A percentile compares a stretch with the other conserved stretches of the same genome.
phyloP scores from a whole-genome alignment of 768 basidiomycete genomes.

The Tylopilus rubrobrunneus region DNA sequence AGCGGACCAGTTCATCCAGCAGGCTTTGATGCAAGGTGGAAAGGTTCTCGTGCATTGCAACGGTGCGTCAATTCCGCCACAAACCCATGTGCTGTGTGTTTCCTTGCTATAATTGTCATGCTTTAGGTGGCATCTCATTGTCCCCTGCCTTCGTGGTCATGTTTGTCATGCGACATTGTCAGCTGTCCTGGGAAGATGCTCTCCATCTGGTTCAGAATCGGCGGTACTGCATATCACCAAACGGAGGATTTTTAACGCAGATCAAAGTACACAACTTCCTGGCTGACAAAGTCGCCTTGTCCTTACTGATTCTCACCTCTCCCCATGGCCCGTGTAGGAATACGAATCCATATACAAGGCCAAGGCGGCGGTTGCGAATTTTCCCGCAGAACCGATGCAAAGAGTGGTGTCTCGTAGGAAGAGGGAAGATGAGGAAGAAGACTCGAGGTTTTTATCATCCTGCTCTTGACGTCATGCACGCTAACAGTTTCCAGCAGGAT shows the following conservation, averaged over 20 bases:
- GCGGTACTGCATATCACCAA: conserved; percentile 91
- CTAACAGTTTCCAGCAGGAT: conserved; percentile 21
- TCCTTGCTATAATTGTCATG: neutral
- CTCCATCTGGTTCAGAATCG: conserved; percentile 86
- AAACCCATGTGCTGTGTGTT: neutral
- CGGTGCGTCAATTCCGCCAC: conserved; percentile 41
- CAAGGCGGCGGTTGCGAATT: conserved; percentile 59
- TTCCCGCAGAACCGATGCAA: conserved; percentile 41
- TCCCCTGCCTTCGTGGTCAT: conserved; percentile 89
- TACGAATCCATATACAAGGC: conserved; percentile 92
- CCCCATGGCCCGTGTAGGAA: conserved; percentile 48
- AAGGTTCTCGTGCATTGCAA: conserved; percentile 88
- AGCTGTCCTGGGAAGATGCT: conserved; percentile 83
- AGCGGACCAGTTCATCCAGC: conserved; percentile 72
- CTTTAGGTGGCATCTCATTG: conserved; percentile 76
- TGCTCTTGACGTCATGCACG: neutral
- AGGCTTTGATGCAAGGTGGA: conserved; percentile 54
- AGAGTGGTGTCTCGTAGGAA: conserved; percentile 57
- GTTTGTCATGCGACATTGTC: conserved; percentile 87
- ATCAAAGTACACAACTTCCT: conserved; percentile 59
- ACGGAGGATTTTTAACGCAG: conserved; percentile 87
- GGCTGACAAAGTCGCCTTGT: neutral
- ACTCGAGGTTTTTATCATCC: conserved; percentile 34
- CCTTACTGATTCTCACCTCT: neutral
- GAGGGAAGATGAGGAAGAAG: conserved; percentile 71